A percentile compares a stretch with the other conserved stretches of the same genome.
These are phyloP conservation scores for Aspergillus biplanus DNA, from an alignment of 495 filamentous ascomycete species.

Conservation along the genomic window DNA sequence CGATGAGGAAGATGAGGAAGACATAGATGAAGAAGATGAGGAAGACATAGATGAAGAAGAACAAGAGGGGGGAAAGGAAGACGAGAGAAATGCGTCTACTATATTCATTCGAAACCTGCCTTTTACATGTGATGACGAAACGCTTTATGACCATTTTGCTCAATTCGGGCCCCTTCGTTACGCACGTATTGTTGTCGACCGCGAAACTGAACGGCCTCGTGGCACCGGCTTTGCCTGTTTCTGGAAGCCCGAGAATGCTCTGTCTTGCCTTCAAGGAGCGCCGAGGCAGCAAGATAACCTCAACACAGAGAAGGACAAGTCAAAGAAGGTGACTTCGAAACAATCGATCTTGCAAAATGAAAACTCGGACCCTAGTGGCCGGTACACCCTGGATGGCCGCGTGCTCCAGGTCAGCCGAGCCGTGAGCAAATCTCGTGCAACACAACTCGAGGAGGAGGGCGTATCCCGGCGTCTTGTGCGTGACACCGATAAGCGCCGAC, in stretches of 20 bases:
- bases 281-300: slow-evolving; percentile 57
- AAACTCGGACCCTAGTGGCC: slow-evolving; percentile 70
- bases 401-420: slow-evolving; percentile 82
- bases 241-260: slow-evolving; percentile 72
- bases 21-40: slow-evolving; percentile 36
- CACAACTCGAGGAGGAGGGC: slow-evolving; percentile 71
- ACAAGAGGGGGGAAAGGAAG: slow-evolving; percentile 54
- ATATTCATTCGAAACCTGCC: slow-evolving; percentile 95
- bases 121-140: slow-evolving; percentile 79
- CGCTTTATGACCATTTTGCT: slow-evolving; percentile 78
- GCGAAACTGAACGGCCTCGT: slow-evolving; percentile 77
- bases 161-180: slow-evolving; percentile 86
- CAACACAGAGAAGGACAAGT: slow-evolving; percentile 39
- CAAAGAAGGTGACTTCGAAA: slow-evolving; percentile 51
- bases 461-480: slow-evolving; percentile 64
- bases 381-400: slow-evolving; percentile 88
- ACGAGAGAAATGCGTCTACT: slow-evolving; percentile 66
- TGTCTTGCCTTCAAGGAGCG: slow-evolving; percentile 70
- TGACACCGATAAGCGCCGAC: slow-evolving; percentile 86
- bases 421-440: slow-evolving; percentile 78
- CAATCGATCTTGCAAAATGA: slow-evolving; percentile 86
- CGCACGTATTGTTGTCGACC: slow-evolving; percentile 85
- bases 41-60: slow-evolving; percentile 52
- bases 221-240: slow-evolving; percentile 97
- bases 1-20: slow-evolving; percentile 28